Percentiles rank a stretch among this genome's conserved stretches.
Conservation (phyloP, 2,329 filamentous ascomycete genomes). For the Graphilbum fragrans region DNA sequence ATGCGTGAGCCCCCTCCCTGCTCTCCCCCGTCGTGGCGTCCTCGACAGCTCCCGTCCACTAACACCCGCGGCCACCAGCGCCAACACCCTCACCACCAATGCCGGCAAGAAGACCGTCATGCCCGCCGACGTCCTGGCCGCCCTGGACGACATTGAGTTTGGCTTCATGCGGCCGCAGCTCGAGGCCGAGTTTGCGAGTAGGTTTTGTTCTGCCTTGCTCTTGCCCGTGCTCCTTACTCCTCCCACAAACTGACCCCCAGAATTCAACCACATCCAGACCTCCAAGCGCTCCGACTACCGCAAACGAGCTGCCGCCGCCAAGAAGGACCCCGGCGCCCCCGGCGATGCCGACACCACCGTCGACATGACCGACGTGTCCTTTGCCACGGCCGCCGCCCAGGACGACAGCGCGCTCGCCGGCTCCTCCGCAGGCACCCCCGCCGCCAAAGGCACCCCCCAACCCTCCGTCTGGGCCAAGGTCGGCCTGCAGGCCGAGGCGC, state of each 20-base stretch:
- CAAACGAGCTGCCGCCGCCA: slow-evolving; percentile 56
- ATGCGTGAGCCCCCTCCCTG: slow-evolving; percentile 44
- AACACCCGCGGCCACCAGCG: slow-evolving; percentile 30
- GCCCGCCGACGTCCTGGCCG: slow-evolving; percentile 63
- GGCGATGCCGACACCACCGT: not conserved
- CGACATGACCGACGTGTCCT: slow-evolving; percentile 2
- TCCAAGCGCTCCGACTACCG: slow-evolving; percentile 65
- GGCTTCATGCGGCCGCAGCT: slow-evolving; percentile 56
- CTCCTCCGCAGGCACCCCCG: slow-evolving; percentile 9
- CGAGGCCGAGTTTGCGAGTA: slow-evolving; percentile 66
- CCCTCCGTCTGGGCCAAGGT: slow-evolving; percentile 2
- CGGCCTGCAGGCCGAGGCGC: slow-evolving; percentile 8
- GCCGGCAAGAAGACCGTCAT: slow-evolving; percentile 69
- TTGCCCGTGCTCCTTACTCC: not conserved
- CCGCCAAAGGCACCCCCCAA: not conserved
- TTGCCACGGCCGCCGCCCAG: not conserved
- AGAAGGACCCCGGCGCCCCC: slow-evolving; percentile 22
- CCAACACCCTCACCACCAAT: slow-evolving; percentile 56
- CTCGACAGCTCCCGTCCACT: not conserved
- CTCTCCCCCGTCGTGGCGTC: not conserved
- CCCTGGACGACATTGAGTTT: slow-evolving; percentile 66
- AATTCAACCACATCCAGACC: slow-evolving; percentile 62
- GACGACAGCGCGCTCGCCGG: slow-evolving; percentile 6
- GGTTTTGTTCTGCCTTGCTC: slow-evolving; percentile 18
- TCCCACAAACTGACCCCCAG: slow-evolving; percentile 21